Base-by-base conservation (phyloP, 2,329 filamentous ascomycete species). In the Ophiostoma quercus region DNA sequence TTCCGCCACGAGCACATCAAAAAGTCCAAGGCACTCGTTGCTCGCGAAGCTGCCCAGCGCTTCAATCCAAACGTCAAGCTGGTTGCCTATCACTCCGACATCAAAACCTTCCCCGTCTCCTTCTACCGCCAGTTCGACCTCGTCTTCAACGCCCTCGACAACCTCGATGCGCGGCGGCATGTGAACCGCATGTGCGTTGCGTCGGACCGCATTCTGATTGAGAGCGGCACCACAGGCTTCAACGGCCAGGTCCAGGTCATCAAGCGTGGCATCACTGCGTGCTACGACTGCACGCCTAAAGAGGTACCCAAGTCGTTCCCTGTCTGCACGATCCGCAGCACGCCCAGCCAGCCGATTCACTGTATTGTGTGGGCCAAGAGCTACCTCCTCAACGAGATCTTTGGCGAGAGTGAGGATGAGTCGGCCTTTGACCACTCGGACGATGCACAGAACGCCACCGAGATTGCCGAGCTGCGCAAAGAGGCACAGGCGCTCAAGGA, bases 331-430 rank as follows among this genome's bases (percentile, higher is more conserved):
- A 98, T 99, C 75, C 88, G 95, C 78, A 97, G 92, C 78, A 99
- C 94, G 0, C 95, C 95, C 0, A 96, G 91, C 74, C 94, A 98
- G 76, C 92, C 94, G 0, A 98, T 99, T 62, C 95, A 99, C 80
- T 98, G 95, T 81, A 99, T 99, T 72, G 94, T 99, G 1, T 99
- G 95, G 95, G 94, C 87, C 25, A 99, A 98, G 81, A 97, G 93
- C 78, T 99, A 98, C 78, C 84, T 99, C 9, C 86, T 99, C 72
- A 95, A 92, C 74, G 95, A 99, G 79, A 88, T 99, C 8, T 99
- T 97, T 75, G 95, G 95, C 22, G 87, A 88, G 2, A 96, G 92
- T 75, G 94, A 98, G 79, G 92, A 97, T 72, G 90, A 94, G 73
- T 85, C 90, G 0, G 85, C 88, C 0, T 86, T 98, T 72, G 94